Conservation (phyloP, 2,329 filamentous ascomycete species). For the Penicillium sp. region DNA sequence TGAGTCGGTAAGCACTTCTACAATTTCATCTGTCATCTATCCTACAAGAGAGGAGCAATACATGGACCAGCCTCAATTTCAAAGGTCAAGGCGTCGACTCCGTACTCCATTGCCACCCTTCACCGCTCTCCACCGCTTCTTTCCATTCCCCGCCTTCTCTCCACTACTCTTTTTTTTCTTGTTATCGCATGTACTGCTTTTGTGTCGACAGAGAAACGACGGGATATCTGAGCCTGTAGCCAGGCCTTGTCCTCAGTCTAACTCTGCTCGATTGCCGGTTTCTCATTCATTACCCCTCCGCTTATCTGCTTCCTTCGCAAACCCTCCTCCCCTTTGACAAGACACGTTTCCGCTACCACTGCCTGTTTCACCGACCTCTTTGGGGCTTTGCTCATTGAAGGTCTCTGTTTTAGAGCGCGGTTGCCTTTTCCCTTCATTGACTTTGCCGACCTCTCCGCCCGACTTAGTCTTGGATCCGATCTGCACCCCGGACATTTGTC, state of each 20-base stretch:
- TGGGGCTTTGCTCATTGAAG: conserved; percentile 6
- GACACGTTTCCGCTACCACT: conserved; percentile 3
- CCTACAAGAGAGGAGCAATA: too few relatives aligned
- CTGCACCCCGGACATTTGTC: conserved; percentile 12
- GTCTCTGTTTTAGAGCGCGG: conserved; percentile 3
- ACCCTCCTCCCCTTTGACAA: conserved; percentile 3
- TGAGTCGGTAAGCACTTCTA: neutral
- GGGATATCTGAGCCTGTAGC: neutral
- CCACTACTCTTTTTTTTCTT: conserved; percentile 7
- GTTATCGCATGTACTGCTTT: neutral
- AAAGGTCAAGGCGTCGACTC: neutral
- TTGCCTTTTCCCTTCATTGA: neutral
- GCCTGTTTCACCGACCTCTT: conserved; percentile 1
- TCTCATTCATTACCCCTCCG: conserved; percentile 2
- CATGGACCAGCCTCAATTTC: neutral
- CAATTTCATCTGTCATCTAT: too few relatives aligned
- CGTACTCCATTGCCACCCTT: conserved; percentile 8
- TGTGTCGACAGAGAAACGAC: neutral
- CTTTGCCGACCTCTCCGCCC: neutral
- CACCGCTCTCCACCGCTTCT: conserved; percentile 21
- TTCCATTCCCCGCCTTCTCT: conserved; percentile 13
- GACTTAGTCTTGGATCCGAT: conserved; percentile 6
- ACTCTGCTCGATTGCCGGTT: conserved; percentile 3
- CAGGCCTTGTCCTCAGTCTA: neutral
- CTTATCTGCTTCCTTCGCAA: conserved; percentile 2